Conservation (phyloP, 169 alveolate genomes). For the Plasmodium knowlesi region DNA sequence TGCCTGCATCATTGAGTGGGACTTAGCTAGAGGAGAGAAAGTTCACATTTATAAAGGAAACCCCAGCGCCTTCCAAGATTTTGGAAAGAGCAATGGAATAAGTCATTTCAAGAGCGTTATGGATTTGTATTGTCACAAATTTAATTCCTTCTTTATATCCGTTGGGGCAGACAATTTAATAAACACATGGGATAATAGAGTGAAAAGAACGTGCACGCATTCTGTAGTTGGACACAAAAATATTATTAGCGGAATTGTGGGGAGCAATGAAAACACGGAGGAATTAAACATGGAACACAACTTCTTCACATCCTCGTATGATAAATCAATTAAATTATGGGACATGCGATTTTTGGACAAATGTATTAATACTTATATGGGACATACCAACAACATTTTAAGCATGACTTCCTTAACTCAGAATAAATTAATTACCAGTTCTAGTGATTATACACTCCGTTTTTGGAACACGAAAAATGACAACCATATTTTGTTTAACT, state of each 20-base stretch:
- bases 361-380: constrained; percentile 63
- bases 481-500: constrained; percentile 59
- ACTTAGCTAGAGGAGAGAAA: constrained; percentile 36
- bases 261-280: constrained; percentile 56
- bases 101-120: constrained; percentile 59
- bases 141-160: constrained; percentile 64
- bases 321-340: constrained; percentile 82
- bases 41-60: constrained; percentile 64
- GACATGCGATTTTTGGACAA: constrained; percentile 74
- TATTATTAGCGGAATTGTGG: constrained; percentile 38
- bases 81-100: constrained; percentile 38
- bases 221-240: constrained; percentile 61
- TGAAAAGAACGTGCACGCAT: constrained; percentile 27
- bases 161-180: constrained; percentile 72
- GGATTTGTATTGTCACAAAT: constrained; percentile 63
- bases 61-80: constrained; percentile 8
- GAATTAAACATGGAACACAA: constrained; percentile 55
- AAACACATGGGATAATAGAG: constrained; percentile 60
- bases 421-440: constrained; percentile 58
- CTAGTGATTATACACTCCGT: constrained; percentile 69
- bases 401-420: constrained; percentile 38
- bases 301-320: constrained; percentile 81
- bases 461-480: constrained; percentile 71
- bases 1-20: constrained; percentile 73
- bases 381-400: constrained; percentile 47